Evolutionary conservation across 2,329 filamentous ascomycete species (phyloP).

Genomic region (Stemphylium vesicarium): DNA sequence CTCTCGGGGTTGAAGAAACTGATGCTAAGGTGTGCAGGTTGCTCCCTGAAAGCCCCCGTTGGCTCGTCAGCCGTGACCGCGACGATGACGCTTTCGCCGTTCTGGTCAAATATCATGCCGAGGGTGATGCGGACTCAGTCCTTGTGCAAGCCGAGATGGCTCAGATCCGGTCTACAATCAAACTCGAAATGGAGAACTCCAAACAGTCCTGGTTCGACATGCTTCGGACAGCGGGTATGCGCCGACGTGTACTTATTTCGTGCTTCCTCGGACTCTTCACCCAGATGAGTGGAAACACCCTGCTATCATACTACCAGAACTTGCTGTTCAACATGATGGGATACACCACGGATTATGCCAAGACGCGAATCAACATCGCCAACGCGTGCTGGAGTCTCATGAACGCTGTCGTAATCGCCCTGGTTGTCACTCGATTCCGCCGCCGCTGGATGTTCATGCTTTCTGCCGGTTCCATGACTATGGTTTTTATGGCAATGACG

Average conservation of each 20-base stretch:
- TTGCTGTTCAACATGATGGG: constrained; percentile 50
- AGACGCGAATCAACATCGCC: constrained; percentile 52
- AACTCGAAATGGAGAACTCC: constrained; percentile 61
- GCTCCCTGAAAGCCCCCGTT: constrained; percentile 54
- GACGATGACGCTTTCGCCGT: constrained; percentile 53
- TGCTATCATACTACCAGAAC: constrained; percentile 48
- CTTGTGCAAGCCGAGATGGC: constrained; percentile 63
- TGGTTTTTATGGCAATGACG: constrained; percentile 63
- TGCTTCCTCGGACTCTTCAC: constrained; percentile 47
- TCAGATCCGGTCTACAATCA: constrained; percentile 65
- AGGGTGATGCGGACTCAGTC: constrained; percentile 48
- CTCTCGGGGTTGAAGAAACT: background rate
- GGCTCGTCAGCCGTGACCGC: constrained; percentile 59
- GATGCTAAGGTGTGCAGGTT: constrained; percentile 28
- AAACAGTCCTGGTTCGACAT: constrained; percentile 62
- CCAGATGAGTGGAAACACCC: constrained; percentile 50
- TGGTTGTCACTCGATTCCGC: constrained; percentile 51
- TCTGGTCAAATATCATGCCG: constrained; percentile 52
- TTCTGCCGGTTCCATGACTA: constrained; percentile 59
- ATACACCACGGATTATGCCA: constrained; percentile 44
- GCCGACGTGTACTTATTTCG: constrained; percentile 43
- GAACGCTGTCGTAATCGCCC: constrained; percentile 47
- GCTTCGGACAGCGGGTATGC: constrained; percentile 55
- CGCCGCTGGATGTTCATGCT: constrained; percentile 55
- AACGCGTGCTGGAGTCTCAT: constrained; percentile 53